Evolutionary conservation across 345 rosid genomes (phyloP), one percentile per base, ranked within the genome.

Genomic region (Eucalyptus urophylla): DNA sequence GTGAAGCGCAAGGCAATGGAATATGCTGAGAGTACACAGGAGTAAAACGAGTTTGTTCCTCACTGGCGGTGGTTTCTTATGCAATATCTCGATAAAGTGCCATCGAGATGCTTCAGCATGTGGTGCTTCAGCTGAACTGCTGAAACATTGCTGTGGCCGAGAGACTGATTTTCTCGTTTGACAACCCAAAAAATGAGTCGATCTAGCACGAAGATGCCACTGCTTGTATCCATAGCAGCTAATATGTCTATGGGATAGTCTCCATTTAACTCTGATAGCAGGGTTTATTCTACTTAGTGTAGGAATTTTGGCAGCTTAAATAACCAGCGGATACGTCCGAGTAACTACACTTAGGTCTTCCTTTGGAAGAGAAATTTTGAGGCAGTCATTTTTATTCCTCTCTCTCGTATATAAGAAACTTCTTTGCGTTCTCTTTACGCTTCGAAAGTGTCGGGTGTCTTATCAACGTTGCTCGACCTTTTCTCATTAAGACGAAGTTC

Each of bases 1-100:
- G 99, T 97, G 89, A 97, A 95, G 90, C 95, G 87, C 90, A 97
- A 95, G 90, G 99, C 99, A 5, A 94, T 95, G 96, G 96, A 95
- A 86, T 96, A 97, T 33, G 98, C 95, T 6, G 95, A 97, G 92
- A 95, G 91, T 86, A 90, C 95, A 19, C 60, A 94, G 86, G 90
- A 90, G 27, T 90, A 86, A 88, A 76, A 37, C 22, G 29, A 76
- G 47, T 21, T 76, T 37, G 76, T 40, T 76, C 24, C 29, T 40
- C 83, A 76, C 83, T 40, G 27, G 83, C 47, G 43, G 83, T 21
- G 27, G 29, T 76, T 40, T 21, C 81, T 21, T 21, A 13, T 21
- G 47, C 83, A 40, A 76, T 76, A 76, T 21, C 83, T 76, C 83
- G 37, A n/a, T n/a, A 2, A 21, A 40, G 40, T 15, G 40, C 76